Conservation (phyloP, 2,329 filamentous ascomycete species). For the Arthroderma uncinatum region DNA sequence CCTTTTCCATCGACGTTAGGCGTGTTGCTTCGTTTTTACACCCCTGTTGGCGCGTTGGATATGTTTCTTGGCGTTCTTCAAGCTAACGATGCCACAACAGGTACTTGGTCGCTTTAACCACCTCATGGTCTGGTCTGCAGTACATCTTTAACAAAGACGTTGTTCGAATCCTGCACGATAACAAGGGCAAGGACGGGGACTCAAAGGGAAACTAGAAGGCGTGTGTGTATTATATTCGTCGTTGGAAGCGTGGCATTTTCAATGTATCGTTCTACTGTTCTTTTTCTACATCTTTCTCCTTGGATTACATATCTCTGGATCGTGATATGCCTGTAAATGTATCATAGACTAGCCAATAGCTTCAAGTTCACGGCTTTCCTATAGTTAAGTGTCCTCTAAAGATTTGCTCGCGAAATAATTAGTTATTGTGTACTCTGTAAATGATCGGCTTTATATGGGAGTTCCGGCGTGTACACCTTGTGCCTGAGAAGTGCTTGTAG, state of each 20-base stretch:
- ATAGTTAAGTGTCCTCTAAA: no score
- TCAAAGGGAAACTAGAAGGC: background rate
- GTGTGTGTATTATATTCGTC: background rate
- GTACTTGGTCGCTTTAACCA: conserved; percentile 77
- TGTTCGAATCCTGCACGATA: conserved; percentile 60
- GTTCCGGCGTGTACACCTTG: no score
- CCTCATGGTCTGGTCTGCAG: conserved; percentile 84
- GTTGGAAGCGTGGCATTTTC: background rate
- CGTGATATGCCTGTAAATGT: no score
- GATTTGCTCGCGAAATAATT: no score
- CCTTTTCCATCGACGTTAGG: no score
- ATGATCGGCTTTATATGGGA: no score
- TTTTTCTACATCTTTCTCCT: background rate
- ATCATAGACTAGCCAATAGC: no score
- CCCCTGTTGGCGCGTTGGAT: no score
- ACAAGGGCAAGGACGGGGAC: background rate
- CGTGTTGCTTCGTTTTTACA: no score
- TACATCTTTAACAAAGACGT: conserved; percentile 87
- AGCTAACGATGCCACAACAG: conserved; percentile 37
- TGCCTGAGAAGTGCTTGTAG: no score
- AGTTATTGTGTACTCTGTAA: no score
- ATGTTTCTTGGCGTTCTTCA: conserved; percentile 7
- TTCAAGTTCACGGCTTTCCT: no score
- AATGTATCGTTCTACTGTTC: background rate
- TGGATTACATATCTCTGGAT: background rate